These are phyloP conservation scores for Mercurialis annua DNA, from an alignment of 345 rosid species.

Conservation along the genomic window DNA sequence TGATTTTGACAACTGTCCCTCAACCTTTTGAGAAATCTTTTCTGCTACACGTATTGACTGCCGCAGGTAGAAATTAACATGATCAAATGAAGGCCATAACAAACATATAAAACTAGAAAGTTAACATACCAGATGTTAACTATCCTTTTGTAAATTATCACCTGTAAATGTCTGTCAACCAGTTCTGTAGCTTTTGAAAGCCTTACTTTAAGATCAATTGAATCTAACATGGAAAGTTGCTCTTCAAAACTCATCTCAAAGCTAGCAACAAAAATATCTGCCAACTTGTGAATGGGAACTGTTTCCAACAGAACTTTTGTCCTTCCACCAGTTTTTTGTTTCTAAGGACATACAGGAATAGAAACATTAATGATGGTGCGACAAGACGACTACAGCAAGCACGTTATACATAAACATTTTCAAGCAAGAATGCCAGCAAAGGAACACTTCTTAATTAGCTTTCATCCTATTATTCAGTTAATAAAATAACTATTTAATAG, in stretches of 20 bases:
- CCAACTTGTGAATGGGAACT: slow-evolving; percentile 91
- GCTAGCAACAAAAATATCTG: slow-evolving; percentile 99
- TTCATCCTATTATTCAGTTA: neutral
- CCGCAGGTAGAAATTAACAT: slow-evolving; percentile 35
- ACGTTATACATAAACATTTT: slow-evolving; percentile 1
- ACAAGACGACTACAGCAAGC: neutral
- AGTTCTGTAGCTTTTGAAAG: slow-evolving; percentile 94
- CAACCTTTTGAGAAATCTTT: slow-evolving; percentile 98
- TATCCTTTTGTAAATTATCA: slow-evolving; percentile 29
- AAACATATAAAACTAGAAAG: slow-evolving; percentile 7
- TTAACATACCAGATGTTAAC: slow-evolving; percentile 5
- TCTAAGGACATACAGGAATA: slow-evolving; percentile 42
- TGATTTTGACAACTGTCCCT: slow-evolving; percentile 95
- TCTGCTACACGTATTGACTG: slow-evolving; percentile 99
- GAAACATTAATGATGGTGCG: slow-evolving; percentile 8
- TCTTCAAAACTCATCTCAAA: slow-evolving; percentile 98
- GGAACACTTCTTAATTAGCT: neutral
- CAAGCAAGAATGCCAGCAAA: slow-evolving; percentile 6
- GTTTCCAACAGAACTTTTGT: slow-evolving; percentile 96
- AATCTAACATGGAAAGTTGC: slow-evolving; percentile 91
- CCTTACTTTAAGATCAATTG: slow-evolving; percentile 88
- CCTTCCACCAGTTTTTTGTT: slow-evolving; percentile 93
- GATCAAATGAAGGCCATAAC: slow-evolving; percentile 24
- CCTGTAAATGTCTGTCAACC: slow-evolving; percentile 99
- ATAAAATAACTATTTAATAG: neutral